Percentiles rank a stretch among this genome's conserved stretches.
Conservation (phyloP, 768 basidiomycete genomes). For the Leucocoprinus sp. region DNA sequence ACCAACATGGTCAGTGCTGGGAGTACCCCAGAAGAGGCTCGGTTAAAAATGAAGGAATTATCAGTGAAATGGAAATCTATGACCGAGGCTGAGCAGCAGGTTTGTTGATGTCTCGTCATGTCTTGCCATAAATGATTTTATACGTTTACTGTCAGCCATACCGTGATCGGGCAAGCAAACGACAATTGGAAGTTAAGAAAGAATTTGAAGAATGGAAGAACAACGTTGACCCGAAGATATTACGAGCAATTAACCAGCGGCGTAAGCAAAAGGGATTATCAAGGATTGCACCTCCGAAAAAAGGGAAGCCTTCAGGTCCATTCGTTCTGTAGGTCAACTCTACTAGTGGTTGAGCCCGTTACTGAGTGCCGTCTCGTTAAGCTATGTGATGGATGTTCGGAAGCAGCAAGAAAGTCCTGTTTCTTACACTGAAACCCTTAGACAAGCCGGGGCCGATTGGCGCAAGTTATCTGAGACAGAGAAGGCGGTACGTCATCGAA, state of each 20-base stretch:
- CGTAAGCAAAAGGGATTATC: constrained; percentile 7
- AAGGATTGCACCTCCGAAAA: background rate
- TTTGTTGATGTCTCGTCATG: background rate
- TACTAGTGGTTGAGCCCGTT: background rate
- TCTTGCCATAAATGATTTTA: background rate
- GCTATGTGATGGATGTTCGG: constrained; percentile 4
- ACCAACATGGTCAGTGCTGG: no score
- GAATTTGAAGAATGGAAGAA: constrained; percentile 13
- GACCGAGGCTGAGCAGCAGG: constrained; percentile 6
- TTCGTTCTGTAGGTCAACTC: constrained; percentile 11
- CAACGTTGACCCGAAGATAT: constrained; percentile 12
- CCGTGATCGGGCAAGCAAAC: background rate
- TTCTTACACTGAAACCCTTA: background rate
- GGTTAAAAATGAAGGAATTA: background rate
- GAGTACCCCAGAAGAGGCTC: background rate
- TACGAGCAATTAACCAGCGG: constrained; percentile 13
- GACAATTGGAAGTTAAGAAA: constrained; percentile 1
- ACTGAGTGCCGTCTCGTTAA: background rate
- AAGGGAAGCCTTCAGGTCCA: background rate
- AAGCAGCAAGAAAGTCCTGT: background rate
- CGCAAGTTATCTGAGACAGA: constrained; percentile 3
- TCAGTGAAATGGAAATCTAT: constrained; percentile 2
- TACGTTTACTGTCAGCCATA: constrained; percentile 3
- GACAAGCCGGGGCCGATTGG: constrained; percentile 7
- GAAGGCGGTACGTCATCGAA: constrained; percentile 9